A percentile compares a stretch with the other conserved stretches of the same genome.
phyloP scores from a whole-genome alignment of 2,329 filamentous ascomycete species.

The Malbranchea zuffiana region DNA sequence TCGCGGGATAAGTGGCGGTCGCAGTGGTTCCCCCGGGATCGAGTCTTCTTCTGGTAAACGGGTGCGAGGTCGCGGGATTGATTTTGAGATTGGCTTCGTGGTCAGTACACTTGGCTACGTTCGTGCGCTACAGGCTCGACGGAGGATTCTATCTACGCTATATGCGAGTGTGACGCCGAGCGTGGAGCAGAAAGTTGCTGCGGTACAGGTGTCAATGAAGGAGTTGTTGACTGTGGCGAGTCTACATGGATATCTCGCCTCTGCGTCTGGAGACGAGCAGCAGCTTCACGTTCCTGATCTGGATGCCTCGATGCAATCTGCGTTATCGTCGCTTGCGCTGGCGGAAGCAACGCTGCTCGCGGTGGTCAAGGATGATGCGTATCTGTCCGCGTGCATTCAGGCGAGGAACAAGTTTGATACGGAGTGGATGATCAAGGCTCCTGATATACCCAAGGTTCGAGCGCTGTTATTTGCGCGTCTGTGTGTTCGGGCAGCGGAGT shows the following conservation, averaged over 20 bases:
- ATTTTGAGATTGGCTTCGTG: constrained; percentile 73
- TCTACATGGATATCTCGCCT: constrained; percentile 61
- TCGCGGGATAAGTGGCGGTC: constrained; percentile 25
- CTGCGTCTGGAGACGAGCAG: constrained; percentile 10
- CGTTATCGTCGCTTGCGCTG: constrained; percentile 50
- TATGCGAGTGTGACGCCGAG: constrained; percentile 56
- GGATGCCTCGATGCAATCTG: constrained; percentile 32
- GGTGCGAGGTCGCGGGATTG: constrained; percentile 60
- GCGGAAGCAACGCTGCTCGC: constrained; percentile 84
- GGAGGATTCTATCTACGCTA: constrained; percentile 56
- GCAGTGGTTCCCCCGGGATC: no score
- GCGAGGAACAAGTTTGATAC: constrained; percentile 70
- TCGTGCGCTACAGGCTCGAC: constrained; percentile 60
- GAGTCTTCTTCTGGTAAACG: constrained; percentile 28
- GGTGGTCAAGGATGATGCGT: constrained; percentile 89
- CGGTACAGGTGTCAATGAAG: constrained; percentile 64
- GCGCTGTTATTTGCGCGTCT: constrained; percentile 79
- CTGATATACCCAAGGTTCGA: constrained; percentile 77
- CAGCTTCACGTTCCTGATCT: constrained; percentile 35
- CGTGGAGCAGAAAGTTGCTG: constrained; percentile 55
- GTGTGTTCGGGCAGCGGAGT: constrained; percentile 78
- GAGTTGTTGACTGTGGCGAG: constrained; percentile 67
- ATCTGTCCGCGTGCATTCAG: constrained; percentile 70
- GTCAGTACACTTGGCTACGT: constrained; percentile 67
- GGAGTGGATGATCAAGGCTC: constrained; percentile 94